Base-by-base conservation (phyloP, 1,284 basidiomycete genomes). In the Cutaneotrichosporon mucoides region DNA sequence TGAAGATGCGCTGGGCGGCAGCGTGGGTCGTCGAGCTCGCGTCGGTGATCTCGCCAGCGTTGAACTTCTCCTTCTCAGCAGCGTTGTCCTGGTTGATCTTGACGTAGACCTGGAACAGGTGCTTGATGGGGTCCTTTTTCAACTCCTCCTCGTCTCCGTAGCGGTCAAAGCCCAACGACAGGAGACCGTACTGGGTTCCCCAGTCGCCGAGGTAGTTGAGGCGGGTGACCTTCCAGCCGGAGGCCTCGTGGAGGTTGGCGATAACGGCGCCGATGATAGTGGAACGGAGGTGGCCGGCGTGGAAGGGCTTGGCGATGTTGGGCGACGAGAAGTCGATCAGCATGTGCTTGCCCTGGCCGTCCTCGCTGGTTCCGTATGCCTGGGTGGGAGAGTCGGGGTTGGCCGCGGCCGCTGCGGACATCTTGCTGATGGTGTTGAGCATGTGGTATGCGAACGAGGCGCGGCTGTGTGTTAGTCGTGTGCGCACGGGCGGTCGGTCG, bases 251-350 rank as follows among this genome's bases (percentile, higher is more conserved):
- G 56, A 99, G 73, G 79, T 98, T 99, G 41, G 85, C 82, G 53
- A 98, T 79, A 81, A 97, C 97, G 0, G 92, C 89, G 42, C 96
- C 96, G 72, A 99, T 97, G 77, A 99, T 99, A 24, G 96, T 99
- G 65, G 90, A 93, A 56, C 96, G 85, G 64, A 99, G 80, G 77
- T 99, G 95, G 13, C 96, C 96, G 58, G 97, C 94, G 73, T 99
- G 95, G 85, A 99, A 99, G 5, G 90, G 90, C 77, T 99, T 99
- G 42, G 96, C 95, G 72, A 99, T 98, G 77, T 99, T 99, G 15
- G 95, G 94, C 5, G 90, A 92, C 0, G 92, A 96, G 79, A 94
- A 99, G 77, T 99, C 83, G 65, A 84, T 89, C n/a, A 76, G 60
- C 63, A 77, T 61, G 66, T 72, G 71, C 79, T 95, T 92, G 45